Base-by-base conservation (phyloP, 192 early-diverging fungal species). In the Chytriomyces sp. region DNA sequence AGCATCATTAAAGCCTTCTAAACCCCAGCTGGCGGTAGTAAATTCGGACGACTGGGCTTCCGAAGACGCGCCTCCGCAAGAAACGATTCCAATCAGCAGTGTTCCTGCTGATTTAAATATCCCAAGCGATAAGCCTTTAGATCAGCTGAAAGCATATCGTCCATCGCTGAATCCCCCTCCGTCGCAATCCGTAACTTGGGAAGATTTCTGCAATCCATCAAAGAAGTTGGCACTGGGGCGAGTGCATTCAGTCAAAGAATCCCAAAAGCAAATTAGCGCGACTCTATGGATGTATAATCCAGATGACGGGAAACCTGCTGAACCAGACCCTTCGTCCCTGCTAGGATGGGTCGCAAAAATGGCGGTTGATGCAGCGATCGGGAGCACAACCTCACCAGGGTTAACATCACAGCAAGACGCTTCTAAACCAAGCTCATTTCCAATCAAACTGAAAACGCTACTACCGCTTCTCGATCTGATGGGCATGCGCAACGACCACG, bases 221-320 rank as follows among this genome's bases (percentile, higher is more conserved):
- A 45, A 44, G 43, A 53, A 28, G 13, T 57, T 79, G 7, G 79
- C 82, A 61, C 45, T 87, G 9, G 84, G 85, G 0, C 75, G 85
- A 6, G 70, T 71, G 5, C 20, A 77, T 6, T 60, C 50, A 6
- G 60, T 79, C 44, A 65, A 73, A n/a, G 11, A 49, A 6, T 76
- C 61, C 11, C 43, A 26, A 6, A 67, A 73, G 64, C 68, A n/a
- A 5, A 78, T 81, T 61, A 69, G 28, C 1, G 86, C 77, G n/a
- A 84, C 82, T n/a, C 63, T 87, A 26, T 87, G 86, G 86, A 85
- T 87, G 79, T 87, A 85, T 68, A 72, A 84, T 46, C 68, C 49
- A 7, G 50, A n/a, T 11, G 60, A 35, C 18, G 61, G 7, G 23
- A 8, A 60, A 13, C 23, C 45, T n/a, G 11, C n/a, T 46, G 23